Conservation (phyloP, 2,329 filamentous ascomycete species). For the Waltergamsia citrina region DNA sequence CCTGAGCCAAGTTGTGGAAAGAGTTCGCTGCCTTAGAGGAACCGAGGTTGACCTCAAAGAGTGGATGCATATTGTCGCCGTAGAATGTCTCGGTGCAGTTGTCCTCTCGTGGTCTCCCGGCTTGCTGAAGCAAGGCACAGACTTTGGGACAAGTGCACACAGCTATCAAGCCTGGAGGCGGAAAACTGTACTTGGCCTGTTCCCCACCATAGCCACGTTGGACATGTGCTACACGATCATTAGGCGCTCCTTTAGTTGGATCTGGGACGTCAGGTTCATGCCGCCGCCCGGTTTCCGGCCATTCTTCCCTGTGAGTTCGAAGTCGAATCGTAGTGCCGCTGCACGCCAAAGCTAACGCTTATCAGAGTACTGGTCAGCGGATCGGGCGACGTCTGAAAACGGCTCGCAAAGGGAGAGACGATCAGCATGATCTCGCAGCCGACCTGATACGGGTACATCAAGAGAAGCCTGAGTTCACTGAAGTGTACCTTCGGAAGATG, state of each 20-base stretch:
- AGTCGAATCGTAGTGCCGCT: too few relatives aligned
- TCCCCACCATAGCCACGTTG: conserved; percentile 29
- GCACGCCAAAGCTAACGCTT: not conserved
- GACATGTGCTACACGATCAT: conserved; percentile 25
- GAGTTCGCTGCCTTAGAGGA: conserved; percentile 24
- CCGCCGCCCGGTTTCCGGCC: conserved; percentile 32
- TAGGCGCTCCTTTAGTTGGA: conserved; percentile 27
- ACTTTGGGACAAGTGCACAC: conserved; percentile 35
- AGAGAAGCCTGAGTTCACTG: conserved; percentile 33
- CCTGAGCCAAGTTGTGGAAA: conserved; percentile 21
- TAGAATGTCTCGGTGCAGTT: conserved; percentile 39
- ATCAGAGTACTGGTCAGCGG: conserved; percentile 22
- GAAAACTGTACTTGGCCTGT: conserved; percentile 42
- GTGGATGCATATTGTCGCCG: conserved; percentile 47
- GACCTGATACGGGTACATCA: conserved; percentile 37
- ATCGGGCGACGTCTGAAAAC: conserved; percentile 23
- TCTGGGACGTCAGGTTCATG: conserved; percentile 36
- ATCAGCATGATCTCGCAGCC: conserved; percentile 29
- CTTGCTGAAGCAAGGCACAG: conserved; percentile 30
- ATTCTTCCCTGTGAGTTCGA: conserved; percentile 34
- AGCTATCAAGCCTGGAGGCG: conserved; percentile 41
- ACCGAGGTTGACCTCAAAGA: conserved; percentile 36
- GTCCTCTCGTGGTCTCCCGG: conserved; percentile 44
- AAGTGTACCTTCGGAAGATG: conserved; percentile 38
- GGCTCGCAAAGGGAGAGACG: conserved; percentile 16